Conservation (phyloP, 1,284 basidiomycete species). For the Dichomitus squalens region DNA sequence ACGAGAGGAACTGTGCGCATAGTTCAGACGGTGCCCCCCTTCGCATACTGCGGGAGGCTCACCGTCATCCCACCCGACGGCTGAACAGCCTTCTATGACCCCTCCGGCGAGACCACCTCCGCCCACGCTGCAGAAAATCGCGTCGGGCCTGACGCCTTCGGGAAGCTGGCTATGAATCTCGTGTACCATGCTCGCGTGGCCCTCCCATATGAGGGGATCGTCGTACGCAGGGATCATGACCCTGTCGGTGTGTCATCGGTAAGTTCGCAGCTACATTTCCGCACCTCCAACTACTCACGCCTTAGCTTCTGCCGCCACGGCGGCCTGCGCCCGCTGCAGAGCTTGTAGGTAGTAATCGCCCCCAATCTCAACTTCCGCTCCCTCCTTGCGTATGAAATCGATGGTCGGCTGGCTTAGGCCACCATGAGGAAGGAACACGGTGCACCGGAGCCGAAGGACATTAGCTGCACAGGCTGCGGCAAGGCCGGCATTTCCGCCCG, state of each 20-base stretch:
- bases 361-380: constrained; percentile 54
- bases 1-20: constrained; percentile 58
- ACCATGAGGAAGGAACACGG: constrained; percentile 63
- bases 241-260: constrained; percentile 35
- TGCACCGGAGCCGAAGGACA: constrained; percentile 56
- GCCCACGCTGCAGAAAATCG: constrained; percentile 77
- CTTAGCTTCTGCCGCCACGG: constrained; percentile 45
- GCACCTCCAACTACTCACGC: constrained; percentile 47
- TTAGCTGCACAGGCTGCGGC: constrained; percentile 67
- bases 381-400: constrained; percentile 50
- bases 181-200: constrained; percentile 68
- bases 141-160: constrained; percentile 51
- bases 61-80: constrained; percentile 68
- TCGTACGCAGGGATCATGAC: constrained; percentile 73
- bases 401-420: constrained; percentile 51
- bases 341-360: constrained; percentile 64
- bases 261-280: not conserved
- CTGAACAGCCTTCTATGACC: constrained; percentile 62
- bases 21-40: not conserved
- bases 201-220: constrained; percentile 67
- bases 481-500: constrained; percentile 74
- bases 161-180: constrained; percentile 61
- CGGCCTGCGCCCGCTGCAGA: constrained; percentile 47
- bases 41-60: constrained; percentile 5
- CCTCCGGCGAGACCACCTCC: constrained; percentile 74